phyloP scores from a whole-genome alignment of 345 rosid species.

The Euphorbia peplus region DNA sequence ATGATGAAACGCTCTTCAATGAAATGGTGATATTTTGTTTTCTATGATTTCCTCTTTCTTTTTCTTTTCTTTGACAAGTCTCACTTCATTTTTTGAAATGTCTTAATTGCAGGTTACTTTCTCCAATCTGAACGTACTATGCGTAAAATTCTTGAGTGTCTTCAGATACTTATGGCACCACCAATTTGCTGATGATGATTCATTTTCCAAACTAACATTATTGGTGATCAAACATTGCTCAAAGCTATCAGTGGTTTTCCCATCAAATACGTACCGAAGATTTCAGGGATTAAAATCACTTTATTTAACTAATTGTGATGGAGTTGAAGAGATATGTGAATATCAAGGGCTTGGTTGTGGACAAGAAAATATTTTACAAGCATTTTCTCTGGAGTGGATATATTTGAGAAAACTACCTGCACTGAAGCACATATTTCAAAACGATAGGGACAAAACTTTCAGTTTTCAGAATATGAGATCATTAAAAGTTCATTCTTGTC shows the following conservation, averaged over 20 bases:
- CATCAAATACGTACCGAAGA: neutral
- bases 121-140: conserved; percentile 6
- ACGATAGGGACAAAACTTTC: too few species aligned
- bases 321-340: conserved; percentile 10
- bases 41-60: neutral
- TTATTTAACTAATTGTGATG: neutral
- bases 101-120: neutral
- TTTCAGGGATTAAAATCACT: neutral
- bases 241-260: conserved; percentile 3
- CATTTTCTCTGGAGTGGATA: neutral
- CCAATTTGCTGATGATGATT: neutral
- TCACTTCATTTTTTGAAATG: too few species aligned
- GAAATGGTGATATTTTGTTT: neutral
- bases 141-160: neutral
- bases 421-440: neutral
- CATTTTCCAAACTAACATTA: neutral
- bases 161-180: conserved; percentile 4
- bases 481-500: neutral
- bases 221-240: neutral
- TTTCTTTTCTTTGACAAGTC: too few species aligned
- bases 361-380: neutral
- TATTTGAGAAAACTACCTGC: rapidly evolving
- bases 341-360: neutral
- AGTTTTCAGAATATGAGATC: too few species aligned
- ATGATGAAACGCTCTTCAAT: neutral